Conservation (phyloP, 371 early-diverging fungal species). For the Thermomucor indicae-seudaticae region DNA sequence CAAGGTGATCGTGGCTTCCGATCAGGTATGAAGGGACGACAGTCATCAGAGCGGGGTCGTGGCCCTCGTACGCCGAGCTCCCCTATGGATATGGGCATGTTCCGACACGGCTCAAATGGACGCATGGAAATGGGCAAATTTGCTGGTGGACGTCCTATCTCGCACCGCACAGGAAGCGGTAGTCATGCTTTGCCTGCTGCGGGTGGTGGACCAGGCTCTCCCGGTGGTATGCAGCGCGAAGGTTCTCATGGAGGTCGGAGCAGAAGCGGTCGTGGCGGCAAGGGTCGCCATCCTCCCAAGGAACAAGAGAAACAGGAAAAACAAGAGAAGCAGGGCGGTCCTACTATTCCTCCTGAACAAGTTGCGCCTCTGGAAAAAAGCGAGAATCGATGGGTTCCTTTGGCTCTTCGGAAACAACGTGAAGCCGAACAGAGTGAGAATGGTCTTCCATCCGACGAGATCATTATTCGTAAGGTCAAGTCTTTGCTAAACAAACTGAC, state of each 20-base stretch:
- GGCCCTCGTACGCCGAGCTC: slow-evolving; percentile 46
- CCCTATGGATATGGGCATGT: slow-evolving; percentile 40
- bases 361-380: slow-evolving; percentile 75
- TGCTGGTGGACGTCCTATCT: slow-evolving; percentile 41
- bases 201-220: slow-evolving; percentile 35
- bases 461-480: slow-evolving; percentile 78
- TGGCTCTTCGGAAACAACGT: slow-evolving; percentile 24
- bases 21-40: slow-evolving; percentile 45
- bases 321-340: slow-evolving; percentile 37
- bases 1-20: slow-evolving; percentile 30
- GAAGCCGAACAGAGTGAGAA: slow-evolving; percentile 15
- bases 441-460: slow-evolving; percentile 52
- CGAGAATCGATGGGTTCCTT: slow-evolving; percentile 84
- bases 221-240: slow-evolving; percentile 56
- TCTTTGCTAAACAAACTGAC: slow-evolving; percentile 93
- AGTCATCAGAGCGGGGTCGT: slow-evolving; percentile 59
- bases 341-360: slow-evolving; percentile 61
- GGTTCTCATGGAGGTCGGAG: slow-evolving; percentile 47
- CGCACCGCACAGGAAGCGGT: slow-evolving; percentile 51
- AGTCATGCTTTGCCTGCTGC: slow-evolving; percentile 33
- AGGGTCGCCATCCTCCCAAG: slow-evolving; percentile 39
- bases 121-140: slow-evolving; percentile 49
- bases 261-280: slow-evolving; percentile 52
- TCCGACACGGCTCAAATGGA: slow-evolving; percentile 39
- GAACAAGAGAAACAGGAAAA: slow-evolving; percentile 20